phyloP scores from a whole-genome alignment of 176 grass and related monocot species.

The Phragmites australis region DNA sequence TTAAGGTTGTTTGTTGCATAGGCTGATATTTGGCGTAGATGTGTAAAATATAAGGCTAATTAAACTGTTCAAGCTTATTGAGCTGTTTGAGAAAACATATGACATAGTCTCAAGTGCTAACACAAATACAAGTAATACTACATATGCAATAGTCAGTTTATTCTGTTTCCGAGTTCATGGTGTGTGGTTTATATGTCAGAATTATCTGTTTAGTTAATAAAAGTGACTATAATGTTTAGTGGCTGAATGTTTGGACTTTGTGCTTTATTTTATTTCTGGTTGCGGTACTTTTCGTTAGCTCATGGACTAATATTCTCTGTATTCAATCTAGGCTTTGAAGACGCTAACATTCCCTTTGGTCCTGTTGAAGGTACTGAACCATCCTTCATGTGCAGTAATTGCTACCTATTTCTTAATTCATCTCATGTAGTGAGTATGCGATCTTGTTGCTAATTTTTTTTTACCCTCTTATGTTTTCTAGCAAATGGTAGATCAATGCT shows the following conservation, averaged over 20 bases:
- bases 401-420: neutral
- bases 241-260: neutral
- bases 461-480: conserved; percentile 45
- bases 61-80: neutral
- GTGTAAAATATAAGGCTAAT: neutral
- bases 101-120: neutral
- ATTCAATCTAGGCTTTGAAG: conserved; percentile 76
- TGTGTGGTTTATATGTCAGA: neutral
- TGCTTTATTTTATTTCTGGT: conserved; percentile 22
- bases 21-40: neutral
- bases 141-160: neutral
- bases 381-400: conserved; percentile 1
- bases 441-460: neutral
- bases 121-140: neutral
- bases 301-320: conserved; percentile 30
- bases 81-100: neutral
- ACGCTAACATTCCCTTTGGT: conserved; percentile 79
- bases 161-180: neutral
- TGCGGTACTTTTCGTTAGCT: neutral
- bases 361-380: conserved; percentile 77
- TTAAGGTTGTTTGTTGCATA: neutral
- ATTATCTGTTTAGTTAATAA: neutral
- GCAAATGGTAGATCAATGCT: conserved; percentile 73
- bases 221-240: neutral
- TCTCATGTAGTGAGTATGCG: neutral